phyloP scores from a whole-genome alignment of 129 eudicot species.

The Centella asiatica region DNA sequence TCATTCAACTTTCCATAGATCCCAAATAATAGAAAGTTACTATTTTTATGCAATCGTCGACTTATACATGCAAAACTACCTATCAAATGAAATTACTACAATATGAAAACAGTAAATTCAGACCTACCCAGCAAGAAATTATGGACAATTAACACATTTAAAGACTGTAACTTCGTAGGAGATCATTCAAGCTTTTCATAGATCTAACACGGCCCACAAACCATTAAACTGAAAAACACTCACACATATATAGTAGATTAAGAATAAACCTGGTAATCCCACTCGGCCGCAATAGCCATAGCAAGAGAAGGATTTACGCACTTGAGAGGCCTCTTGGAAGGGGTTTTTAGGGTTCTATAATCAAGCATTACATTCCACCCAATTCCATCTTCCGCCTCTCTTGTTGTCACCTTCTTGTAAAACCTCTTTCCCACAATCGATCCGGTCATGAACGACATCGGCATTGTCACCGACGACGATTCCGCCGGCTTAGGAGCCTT shows the following conservation, averaged over 20 bases:
- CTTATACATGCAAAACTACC: too few species aligned
- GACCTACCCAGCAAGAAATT: neutral
- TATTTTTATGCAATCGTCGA: too few species aligned
- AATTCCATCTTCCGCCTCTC: slow-evolving; percentile 71
- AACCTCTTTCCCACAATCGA: slow-evolving; percentile 88
- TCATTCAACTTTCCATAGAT: too few species aligned
- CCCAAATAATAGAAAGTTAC: too few species aligned
- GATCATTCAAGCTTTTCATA: neutral
- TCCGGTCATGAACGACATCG: slow-evolving; percentile 98
- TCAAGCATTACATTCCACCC: slow-evolving; percentile 94
- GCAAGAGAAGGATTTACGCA: slow-evolving; percentile 69
- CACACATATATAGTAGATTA: neutral
- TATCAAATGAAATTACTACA: neutral
- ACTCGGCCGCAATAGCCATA: slow-evolving; percentile 88
- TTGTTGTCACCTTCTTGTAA: slow-evolving; percentile 71
- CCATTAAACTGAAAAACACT: neutral
- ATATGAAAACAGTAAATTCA: neutral
- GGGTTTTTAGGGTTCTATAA: slow-evolving; percentile 87
- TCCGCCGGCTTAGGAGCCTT: slow-evolving; percentile 37
- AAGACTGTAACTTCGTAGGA: neutral
- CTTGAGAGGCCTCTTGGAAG: slow-evolving; percentile 69
- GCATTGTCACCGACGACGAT: slow-evolving; percentile 71
- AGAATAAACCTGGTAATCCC: slow-evolving; percentile 75
- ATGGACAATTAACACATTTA: too few species aligned
- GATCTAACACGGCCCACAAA: neutral